Conservation (phyloP, 768 basidiomycete species). For the Exsudoporus frostii region DNA sequence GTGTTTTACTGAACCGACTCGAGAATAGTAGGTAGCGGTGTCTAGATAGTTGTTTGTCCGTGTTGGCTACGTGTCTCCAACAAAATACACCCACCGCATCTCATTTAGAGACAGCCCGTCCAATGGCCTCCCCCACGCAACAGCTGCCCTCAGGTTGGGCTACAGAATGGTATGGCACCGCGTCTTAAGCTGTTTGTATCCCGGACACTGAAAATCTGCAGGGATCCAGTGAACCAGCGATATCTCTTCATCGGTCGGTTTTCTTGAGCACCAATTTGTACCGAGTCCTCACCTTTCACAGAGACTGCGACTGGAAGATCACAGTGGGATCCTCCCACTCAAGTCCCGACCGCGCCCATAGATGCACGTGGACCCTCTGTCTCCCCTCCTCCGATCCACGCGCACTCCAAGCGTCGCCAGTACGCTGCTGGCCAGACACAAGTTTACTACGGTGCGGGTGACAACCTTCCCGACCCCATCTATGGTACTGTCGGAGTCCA, state of each 20-base stretch:
- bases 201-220: constrained; percentile 33
- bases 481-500: constrained; percentile 37
- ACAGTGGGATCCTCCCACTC: constrained; percentile 83
- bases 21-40: constrained; percentile 25
- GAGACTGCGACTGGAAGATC: constrained; percentile 80
- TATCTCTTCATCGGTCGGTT: constrained; percentile 86
- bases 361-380: constrained; percentile 40
- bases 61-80: constrained; percentile 28
- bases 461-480: constrained; percentile 42
- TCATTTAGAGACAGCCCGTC: neutral
- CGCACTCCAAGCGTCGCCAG: constrained; percentile 73
- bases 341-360: constrained; percentile 36
- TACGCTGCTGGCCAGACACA: constrained; percentile 95
- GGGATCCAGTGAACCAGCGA: constrained; percentile 77
- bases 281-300: constrained; percentile 33
- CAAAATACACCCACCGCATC: constrained; percentile 7
- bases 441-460: constrained; percentile 68
- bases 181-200: neutral
- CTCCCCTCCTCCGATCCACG: constrained; percentile 42
- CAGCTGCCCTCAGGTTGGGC: constrained; percentile 90
- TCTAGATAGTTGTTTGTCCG: constrained; percentile 21
- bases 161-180: constrained; percentile 74
- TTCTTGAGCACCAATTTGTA: constrained; percentile 6
- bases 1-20: constrained; percentile 63
- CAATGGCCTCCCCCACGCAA: constrained; percentile 47